Base-by-base conservation (phyloP, 805 yeast species). In the Saturnispora kantuleensis region DNA sequence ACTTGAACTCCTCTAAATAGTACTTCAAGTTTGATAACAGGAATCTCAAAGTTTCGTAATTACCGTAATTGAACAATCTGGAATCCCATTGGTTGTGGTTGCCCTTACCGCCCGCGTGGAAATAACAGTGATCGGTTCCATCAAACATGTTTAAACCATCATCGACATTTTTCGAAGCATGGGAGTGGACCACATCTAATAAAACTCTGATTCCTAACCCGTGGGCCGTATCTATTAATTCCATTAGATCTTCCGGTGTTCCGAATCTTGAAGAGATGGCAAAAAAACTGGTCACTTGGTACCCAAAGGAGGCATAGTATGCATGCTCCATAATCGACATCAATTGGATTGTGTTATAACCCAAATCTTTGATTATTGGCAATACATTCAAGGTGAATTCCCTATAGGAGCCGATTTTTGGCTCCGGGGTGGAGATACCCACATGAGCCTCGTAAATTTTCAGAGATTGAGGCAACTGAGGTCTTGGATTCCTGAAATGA, bases 281-380 rank as follows among this genome's bases (percentile, higher is more conserved):
- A 61, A 84, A 90, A 60, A 90, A 93, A 48, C 82, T 84, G 17
- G 97, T 89, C 26, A 90, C 80, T 63, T 90, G 98, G 62, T 90
- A 90, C n/a, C 98, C 98, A 61, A 90, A 90, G 2, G 96, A 86
- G 1, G 97, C 98, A 62, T 90, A 90, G 61, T 90, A 90, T 1
- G 98, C 97, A 62, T 90, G 98, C 64, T 90, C 98, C 98, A 90
- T 90, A 37, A 90, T 75, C 0, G 98, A 97, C 98, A 90, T 90
- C 58, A 90, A 71, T 65, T 90, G 98, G 55, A 90, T 83, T 4
- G 95, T 80, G 62, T 93, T 87, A 63, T 90, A 90, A 32, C 97
- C 97, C 48, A 89, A 71, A 50, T 81, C 76, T 53, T 78, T 79
- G 53, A 90, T 85, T 38, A 81, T 71, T n/a, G 97, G 97, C 50